Conservation (phyloP, 495 filamentous ascomycete genomes). For the Bathelium albidoporum region DNA sequence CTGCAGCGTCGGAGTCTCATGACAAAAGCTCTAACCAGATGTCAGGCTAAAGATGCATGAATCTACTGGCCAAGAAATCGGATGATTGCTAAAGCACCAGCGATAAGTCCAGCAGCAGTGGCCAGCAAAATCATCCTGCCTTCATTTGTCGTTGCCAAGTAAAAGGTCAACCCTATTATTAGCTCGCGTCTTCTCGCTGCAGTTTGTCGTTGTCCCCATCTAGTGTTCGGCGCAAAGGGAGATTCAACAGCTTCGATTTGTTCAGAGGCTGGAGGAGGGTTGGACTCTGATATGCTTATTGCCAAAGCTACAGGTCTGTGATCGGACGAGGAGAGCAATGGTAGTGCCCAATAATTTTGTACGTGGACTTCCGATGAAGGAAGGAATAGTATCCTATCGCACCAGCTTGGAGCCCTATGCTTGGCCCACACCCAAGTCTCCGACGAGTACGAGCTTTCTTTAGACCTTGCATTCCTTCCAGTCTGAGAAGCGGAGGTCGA, state of each 20-base stretch:
- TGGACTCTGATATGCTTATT: slow-evolving; percentile 40
- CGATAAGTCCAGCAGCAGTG: not conserved
- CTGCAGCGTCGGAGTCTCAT: too few species aligned
- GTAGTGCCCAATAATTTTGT: slow-evolving; percentile 59
- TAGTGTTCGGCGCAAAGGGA: slow-evolving; percentile 46
- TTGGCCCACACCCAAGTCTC: slow-evolving; percentile 63
- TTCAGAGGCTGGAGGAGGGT: slow-evolving; percentile 26
- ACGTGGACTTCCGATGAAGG: slow-evolving; percentile 27
- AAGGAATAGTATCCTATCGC: slow-evolving; percentile 77
- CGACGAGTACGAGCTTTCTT: not conserved
- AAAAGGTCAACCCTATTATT: slow-evolving; percentile 47
- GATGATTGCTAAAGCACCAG: not conserved
- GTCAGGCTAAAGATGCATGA: too few species aligned
- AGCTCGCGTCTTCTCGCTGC: slow-evolving; percentile 46
- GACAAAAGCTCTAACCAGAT: too few species aligned
- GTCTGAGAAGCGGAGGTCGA: not conserved
- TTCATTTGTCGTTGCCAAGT: slow-evolving; percentile 52
- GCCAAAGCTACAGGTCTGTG: slow-evolving; percentile 72
- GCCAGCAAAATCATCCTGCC: slow-evolving; percentile 24
- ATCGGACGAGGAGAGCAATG: slow-evolving; percentile 66
- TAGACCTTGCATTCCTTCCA: not conserved
- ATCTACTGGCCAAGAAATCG: too few species aligned
- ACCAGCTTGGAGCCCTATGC: slow-evolving; percentile 87
- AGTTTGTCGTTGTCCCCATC: slow-evolving; percentile 40
- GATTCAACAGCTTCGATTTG: slow-evolving; percentile 28